phyloP scores from a whole-genome alignment of 2,329 filamentous ascomycete genomes.

The Xylaria sp. region DNA sequence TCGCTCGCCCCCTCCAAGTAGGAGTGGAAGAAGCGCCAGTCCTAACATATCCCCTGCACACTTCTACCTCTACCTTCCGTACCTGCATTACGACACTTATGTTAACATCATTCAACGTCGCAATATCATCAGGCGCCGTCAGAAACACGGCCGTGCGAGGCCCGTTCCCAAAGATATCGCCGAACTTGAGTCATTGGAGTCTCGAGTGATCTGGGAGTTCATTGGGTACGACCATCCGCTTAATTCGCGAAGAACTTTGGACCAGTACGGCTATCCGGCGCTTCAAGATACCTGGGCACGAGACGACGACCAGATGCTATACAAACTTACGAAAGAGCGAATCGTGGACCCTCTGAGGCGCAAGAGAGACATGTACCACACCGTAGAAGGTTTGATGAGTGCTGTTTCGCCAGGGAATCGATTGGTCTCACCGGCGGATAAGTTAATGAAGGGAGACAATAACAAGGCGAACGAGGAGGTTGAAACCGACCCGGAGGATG shows the following conservation, averaged over 20 bases:
- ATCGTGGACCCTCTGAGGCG: conserved; percentile 38
- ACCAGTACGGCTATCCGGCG: conserved; percentile 72
- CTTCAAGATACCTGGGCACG: conserved; percentile 68
- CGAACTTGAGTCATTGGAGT: conserved; percentile 64
- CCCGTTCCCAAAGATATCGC: conserved; percentile 66
- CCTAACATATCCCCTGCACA: conserved; percentile 48
- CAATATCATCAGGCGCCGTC: conserved; percentile 62
- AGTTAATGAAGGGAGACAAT: conserved; percentile 36
- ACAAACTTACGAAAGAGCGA: conserved; percentile 69
- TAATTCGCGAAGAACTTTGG: conserved; percentile 69
- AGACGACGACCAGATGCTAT: conserved; percentile 74
- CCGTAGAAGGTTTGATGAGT: conserved; percentile 25
- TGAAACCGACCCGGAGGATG: conserved; percentile 49
- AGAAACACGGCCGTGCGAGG: conserved; percentile 63
- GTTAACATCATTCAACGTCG: conserved; percentile 65
- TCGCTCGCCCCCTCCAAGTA: conserved; percentile 46
- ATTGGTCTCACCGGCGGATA: conserved; percentile 37
- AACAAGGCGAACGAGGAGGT: conserved; percentile 46
- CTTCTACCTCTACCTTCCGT: conserved; percentile 65
- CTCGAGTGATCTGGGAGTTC: conserved; percentile 71
- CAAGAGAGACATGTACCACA: conserved; percentile 45
- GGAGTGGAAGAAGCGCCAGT: conserved; percentile 44
- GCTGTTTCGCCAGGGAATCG: conserved; percentile 41
- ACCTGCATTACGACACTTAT: conserved; percentile 74
- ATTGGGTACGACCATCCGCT: conserved; percentile 69